A percentile compares a stretch with the other conserved stretches of the same genome.
Evolutionary conservation across 208 protist species (phyloP).

Genomic region (Leishmania aethiopica): DNA sequence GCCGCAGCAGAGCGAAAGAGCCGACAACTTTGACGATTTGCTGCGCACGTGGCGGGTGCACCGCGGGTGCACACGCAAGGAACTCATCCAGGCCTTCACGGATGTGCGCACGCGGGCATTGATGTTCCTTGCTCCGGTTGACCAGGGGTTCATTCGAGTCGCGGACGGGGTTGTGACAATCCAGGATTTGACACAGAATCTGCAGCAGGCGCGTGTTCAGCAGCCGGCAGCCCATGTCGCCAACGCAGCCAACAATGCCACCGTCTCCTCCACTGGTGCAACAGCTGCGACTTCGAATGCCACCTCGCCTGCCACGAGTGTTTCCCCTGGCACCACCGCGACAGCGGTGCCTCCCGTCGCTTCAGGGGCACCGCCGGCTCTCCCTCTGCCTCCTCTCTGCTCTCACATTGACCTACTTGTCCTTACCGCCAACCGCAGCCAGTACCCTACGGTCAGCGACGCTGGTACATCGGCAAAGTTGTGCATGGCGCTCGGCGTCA

Average conservation of each 20-base stretch:
- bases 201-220: slow-evolving; percentile 12
- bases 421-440: slow-evolving; percentile 48
- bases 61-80: slow-evolving; percentile 81
- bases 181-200: slow-evolving; percentile 34
- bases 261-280: background rate
- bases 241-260: background rate
- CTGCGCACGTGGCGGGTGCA: slow-evolving; percentile 49
- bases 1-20: background rate
- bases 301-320: background rate
- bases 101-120: slow-evolving; percentile 41
- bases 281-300: slow-evolving; percentile 1
- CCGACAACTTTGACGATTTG: slow-evolving; percentile 30
- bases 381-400: slow-evolving; percentile 31
- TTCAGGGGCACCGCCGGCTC: background rate
- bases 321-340: slow-evolving; percentile 3
- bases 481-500: slow-evolving; percentile 65
- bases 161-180: slow-evolving; percentile 75
- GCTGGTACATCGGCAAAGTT: slow-evolving; percentile 51
- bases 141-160: slow-evolving; percentile 50
- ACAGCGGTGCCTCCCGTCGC: background rate
- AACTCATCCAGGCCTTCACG: slow-evolving; percentile 66
- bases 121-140: slow-evolving; percentile 62
- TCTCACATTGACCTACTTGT: slow-evolving; percentile 60
- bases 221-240: background rate
- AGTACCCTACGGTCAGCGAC: slow-evolving; percentile 37